Conservation (phyloP, 805 yeast species). For the Zygoascus tannicola region DNA sequence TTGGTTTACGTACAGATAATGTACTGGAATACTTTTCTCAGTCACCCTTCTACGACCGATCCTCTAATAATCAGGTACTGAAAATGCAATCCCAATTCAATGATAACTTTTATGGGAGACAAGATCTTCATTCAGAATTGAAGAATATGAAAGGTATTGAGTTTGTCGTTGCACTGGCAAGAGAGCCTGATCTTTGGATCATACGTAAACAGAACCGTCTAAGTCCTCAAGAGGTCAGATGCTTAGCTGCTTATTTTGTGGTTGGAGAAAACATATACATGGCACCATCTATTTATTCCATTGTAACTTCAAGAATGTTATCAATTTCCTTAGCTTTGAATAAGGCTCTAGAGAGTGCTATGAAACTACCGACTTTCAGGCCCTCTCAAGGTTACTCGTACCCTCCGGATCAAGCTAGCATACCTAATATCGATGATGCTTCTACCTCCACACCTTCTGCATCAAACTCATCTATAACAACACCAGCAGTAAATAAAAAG, state of each 20-base stretch:
- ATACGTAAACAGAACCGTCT: conserved; percentile 70
- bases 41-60: conserved; percentile 90
- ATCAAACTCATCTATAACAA: conserved; percentile 3
- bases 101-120: conserved; percentile 34
- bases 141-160: conserved; percentile 78
- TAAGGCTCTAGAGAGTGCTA: conserved; percentile 40
- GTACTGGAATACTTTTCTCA: conserved; percentile 89
- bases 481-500: conserved; percentile 4
- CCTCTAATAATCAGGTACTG: conserved; percentile 87
- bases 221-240: conserved; percentile 40
- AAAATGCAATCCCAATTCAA: conserved; percentile 92
- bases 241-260: conserved; percentile 72
- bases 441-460: conserved; percentile 6
- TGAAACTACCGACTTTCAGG: conserved; percentile 43
- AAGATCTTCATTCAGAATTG: conserved; percentile 46
- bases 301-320: conserved; percentile 61
- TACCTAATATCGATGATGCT: conserved; percentile 2
- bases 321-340: conserved; percentile 38
- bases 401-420: conserved; percentile 16
- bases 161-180: conserved; percentile 59
- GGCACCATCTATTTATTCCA: conserved; percentile 69
- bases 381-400: conserved; percentile 55
- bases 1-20: conserved; percentile 72
- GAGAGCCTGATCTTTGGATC: conserved; percentile 92
- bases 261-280: conserved; percentile 89